phyloP scores from a whole-genome alignment of 1,284 basidiomycete species.

The Marasmius oreades region DNA sequence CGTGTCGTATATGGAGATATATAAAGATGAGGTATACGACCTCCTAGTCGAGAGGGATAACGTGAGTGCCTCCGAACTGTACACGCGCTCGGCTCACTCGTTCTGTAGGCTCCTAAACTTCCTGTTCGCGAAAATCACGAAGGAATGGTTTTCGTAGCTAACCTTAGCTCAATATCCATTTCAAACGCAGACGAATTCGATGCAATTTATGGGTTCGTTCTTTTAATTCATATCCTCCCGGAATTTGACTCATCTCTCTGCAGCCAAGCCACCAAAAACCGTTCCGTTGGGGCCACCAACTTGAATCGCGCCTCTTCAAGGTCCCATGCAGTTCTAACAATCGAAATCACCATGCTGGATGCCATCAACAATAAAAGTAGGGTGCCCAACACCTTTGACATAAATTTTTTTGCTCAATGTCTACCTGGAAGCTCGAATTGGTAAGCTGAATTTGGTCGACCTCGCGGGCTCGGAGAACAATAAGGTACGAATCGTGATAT shows the following conservation, averaged over 20 bases:
- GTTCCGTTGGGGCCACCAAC: conserved; percentile 81
- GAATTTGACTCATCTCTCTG: not conserved
- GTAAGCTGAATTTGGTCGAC: conserved; percentile 83
- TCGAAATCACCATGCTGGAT: conserved; percentile 57
- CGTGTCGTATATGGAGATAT: conserved; percentile 82
- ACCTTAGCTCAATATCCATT: conserved; percentile 54
- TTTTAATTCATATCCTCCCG: conserved; percentile 3
- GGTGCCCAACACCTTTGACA: conserved; percentile 10
- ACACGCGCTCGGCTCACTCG: no score
- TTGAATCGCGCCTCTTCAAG: conserved; percentile 78
- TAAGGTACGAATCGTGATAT: conserved; percentile 41
- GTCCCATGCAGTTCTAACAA: conserved; percentile 78
- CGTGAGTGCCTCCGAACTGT: no score
- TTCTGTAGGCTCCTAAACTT: conserved; percentile 81
- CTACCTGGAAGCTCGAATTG: conserved; percentile 43
- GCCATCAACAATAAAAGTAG: conserved; percentile 45
- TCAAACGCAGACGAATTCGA: conserved; percentile 59
- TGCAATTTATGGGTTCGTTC: conserved; percentile 55
- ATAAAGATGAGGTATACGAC: conserved; percentile 84
- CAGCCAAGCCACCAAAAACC: conserved; percentile 64
- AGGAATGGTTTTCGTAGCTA: conserved; percentile 78
- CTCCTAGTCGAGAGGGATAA: conserved; percentile 67
- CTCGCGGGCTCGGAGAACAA: conserved; percentile 88
- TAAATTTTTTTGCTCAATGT: not conserved
- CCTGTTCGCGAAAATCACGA: conserved; percentile 71